Evolutionary conservation across 345 rosid genomes (phyloP), one percentile per base, ranked within the genome.

Genomic region (Zanthoxylum bungeanum): DNA sequence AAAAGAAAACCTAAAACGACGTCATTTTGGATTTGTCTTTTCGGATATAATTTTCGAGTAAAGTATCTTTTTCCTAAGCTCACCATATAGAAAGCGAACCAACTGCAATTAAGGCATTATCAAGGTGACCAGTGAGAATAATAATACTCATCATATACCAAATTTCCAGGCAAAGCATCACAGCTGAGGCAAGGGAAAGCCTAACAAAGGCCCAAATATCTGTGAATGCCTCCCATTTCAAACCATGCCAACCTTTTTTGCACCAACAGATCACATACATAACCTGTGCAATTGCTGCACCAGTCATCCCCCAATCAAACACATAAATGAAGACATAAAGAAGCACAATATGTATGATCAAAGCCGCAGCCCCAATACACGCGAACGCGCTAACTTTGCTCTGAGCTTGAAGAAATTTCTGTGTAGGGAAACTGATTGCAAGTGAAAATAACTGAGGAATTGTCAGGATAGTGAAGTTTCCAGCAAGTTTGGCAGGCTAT

Each of bases 61-160:
- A n/a, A n/a, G n/a, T n/a, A n/a, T n/a, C n/a, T n/a, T n/a, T n/a
- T n/a, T n/a, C n/a, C n/a, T n/a, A n/a, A n/a, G 80, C 91, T 81
- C 11, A 88, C 97, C 97, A 93, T 55, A 89, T 87, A 2, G 97
- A 86, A 64, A 93, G 97, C 42, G 98, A 85, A 25, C 82, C 95
- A 56, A 91, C 93, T 0, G 92, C 90, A 52, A 85, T 66, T n/a
- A 89, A 87, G 1, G 92, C 95, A 55, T 88, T 82, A 37, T 81
- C 75, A 53, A 93, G 97, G 49, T 74, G 92, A 14, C 95, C 93
- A 12, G 92, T 83, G 34, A 90, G 94, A 59, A 93, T 75, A 33
- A 81, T 83, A 66, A 89, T 80, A 58, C 93, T 89, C 93, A 83
- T 91, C 87, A 89, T 86, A 68, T 93, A 91, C 97, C 95, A 91